Evolutionary conservation across 805 yeast genomes (phyloP).

Genomic region (Kluyveromyces siamensis): DNA sequence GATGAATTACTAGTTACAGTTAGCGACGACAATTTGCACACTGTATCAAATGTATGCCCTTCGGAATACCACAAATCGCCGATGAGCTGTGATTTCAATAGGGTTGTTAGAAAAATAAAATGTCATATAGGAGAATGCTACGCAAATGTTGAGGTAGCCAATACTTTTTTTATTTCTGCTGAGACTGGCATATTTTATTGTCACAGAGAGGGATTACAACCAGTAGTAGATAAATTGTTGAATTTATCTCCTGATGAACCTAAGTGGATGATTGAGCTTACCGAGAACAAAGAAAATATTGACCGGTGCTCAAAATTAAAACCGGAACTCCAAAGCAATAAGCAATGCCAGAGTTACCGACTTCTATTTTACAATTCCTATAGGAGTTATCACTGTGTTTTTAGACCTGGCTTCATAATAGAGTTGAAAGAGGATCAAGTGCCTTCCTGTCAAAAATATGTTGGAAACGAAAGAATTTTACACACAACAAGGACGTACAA

Average conservation of each 20-base stretch:
- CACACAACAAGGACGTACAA: not conserved
- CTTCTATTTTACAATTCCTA: not conserved
- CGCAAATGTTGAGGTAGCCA: not conserved
- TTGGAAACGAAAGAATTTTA: not conserved
- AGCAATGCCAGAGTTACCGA: not conserved
- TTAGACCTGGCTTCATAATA: not conserved
- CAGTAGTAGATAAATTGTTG: not conserved
- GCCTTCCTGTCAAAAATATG: not conserved
- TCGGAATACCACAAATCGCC: not conserved
- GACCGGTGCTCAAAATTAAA: not conserved
- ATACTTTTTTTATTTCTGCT: not conserved
- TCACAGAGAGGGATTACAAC: not conserved
- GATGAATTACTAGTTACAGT: not conserved
- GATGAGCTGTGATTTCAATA: not conserved
- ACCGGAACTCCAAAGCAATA: not conserved
- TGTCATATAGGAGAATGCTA: not conserved
- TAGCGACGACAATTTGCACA: not conserved
- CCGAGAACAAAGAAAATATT: not conserved
- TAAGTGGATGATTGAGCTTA: not conserved
- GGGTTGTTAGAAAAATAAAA: not conserved
- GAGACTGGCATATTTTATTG: not conserved
- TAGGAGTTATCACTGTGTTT: not conserved
- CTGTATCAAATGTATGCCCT: too few relatives aligned
- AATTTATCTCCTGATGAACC: not conserved
- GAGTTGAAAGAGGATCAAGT: not conserved